Conservation (phyloP, 495 filamentous ascomycete species). For the Xylaria palmicola region DNA sequence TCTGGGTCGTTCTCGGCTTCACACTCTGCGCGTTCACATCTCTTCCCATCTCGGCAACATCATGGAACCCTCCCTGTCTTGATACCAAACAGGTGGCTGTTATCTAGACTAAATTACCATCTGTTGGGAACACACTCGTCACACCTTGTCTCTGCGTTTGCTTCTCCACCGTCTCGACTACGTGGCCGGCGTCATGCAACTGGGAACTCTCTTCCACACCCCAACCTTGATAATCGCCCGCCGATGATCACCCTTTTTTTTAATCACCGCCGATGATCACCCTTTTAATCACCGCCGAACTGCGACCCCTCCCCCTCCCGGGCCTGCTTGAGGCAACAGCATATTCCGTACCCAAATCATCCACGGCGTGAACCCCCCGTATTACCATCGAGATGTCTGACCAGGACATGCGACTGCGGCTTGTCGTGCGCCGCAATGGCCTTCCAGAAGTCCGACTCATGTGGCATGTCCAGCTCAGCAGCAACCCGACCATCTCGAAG, state of each 20-base stretch:
- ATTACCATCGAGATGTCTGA: constrained; percentile 17
- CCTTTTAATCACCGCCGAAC: background rate
- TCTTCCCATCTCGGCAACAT: too few species aligned
- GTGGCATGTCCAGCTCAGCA: constrained; percentile 62
- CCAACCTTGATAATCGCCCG: background rate
- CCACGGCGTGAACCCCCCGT: background rate
- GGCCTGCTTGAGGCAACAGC: background rate
- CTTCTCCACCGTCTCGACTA: too few species aligned
- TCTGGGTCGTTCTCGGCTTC: too few species aligned
- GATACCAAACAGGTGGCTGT: too few species aligned
- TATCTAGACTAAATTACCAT: too few species aligned
- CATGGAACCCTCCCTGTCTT: too few species aligned
- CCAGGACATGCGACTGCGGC: constrained; percentile 71
- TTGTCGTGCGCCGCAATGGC: constrained; percentile 76
- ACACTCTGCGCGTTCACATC: too few species aligned
- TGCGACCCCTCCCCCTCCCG: background rate
- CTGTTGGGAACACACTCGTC: too few species aligned
- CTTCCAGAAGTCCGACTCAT: constrained; percentile 74
- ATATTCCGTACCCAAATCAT: background rate
- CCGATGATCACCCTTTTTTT: background rate
- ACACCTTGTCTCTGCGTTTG: too few species aligned
- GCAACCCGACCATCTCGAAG: constrained; percentile 68
- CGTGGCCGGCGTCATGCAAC: too few species aligned
- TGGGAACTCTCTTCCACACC: too few species aligned
- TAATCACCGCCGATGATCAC: too few species aligned